phyloP scores from a whole-genome alignment of 495 filamentous ascomycete genomes.

The Evansstolkia leycettana region DNA sequence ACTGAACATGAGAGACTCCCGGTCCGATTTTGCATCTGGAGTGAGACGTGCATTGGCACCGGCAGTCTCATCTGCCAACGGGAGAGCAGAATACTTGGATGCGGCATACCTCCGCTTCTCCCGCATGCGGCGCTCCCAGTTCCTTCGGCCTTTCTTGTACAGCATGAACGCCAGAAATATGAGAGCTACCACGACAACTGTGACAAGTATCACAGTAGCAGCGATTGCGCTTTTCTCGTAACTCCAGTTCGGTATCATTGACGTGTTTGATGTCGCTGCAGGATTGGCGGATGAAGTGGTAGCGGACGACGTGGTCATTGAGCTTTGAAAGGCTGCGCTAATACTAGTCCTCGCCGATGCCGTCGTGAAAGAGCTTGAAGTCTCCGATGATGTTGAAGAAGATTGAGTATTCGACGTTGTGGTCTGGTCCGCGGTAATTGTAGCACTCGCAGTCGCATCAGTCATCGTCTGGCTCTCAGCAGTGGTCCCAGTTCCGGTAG shows the following conservation, averaged over 20 bases:
- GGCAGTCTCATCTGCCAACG: slow-evolving; percentile 9
- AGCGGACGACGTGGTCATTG: neutral
- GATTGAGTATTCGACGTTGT: neutral
- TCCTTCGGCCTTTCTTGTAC: slow-evolving; percentile 5
- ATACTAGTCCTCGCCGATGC: neutral
- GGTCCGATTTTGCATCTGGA: slow-evolving; percentile 12
- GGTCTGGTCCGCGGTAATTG: neutral
- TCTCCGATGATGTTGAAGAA: neutral
- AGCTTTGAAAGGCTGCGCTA: neutral
- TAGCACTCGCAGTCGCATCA: too few relatives aligned
- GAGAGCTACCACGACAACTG: slow-evolving; percentile 6
- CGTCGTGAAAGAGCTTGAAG: neutral
- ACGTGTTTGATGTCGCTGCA: slow-evolving; percentile 1
- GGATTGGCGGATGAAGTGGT: neutral
- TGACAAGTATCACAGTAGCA: slow-evolving; percentile 6
- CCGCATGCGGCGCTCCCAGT: slow-evolving; percentile 5
- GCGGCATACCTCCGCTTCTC: slow-evolving; percentile 2
- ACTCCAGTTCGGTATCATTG: slow-evolving; percentile 1
- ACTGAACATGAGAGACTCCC: slow-evolving; percentile 18
- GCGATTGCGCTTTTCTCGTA: slow-evolving; percentile 14
- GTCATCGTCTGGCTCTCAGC: too few relatives aligned
- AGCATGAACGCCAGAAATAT: slow-evolving; percentile 6
- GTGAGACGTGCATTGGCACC: slow-evolving; percentile 12
- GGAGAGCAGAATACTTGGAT: slow-evolving; percentile 9
- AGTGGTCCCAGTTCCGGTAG: too few relatives aligned